These are phyloP conservation scores for Vaccinium vitisidaea DNA, from an alignment of 148 eudicot genomes.

Conservation along the genomic window DNA sequence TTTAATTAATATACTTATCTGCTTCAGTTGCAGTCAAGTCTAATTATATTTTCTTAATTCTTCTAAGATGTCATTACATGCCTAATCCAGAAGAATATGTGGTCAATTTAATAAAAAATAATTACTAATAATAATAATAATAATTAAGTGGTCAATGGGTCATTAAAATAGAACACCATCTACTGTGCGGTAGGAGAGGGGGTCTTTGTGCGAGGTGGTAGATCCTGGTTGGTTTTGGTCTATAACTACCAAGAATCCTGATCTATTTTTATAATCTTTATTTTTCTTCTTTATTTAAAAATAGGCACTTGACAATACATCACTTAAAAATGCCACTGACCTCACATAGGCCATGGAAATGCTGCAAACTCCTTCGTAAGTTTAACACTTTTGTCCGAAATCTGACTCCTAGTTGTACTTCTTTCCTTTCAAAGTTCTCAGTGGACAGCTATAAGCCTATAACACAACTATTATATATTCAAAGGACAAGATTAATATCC, in stretches of 20 bases:
- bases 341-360: too few relatives aligned
- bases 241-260: slow-evolving; percentile 4
- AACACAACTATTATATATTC: too few relatives aligned
- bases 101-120: not conserved
- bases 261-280: not conserved
- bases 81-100: slow-evolving; percentile 2
- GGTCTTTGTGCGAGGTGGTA: slow-evolving; percentile 1
- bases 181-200: not conserved
- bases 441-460: too few relatives aligned
- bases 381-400: too few relatives aligned
- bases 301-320: too few relatives aligned
- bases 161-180: not conserved
- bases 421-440: too few relatives aligned
- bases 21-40: not conserved
- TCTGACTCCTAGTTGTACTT: too few relatives aligned
- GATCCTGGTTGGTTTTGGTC: slow-evolving; percentile 12
- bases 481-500: too few relatives aligned
- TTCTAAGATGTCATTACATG: slow-evolving; percentile 1
- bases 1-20: not conserved
- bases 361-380: too few relatives aligned
- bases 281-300: not conserved
- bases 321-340: too few relatives aligned
- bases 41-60: slow-evolving; percentile 1
- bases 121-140: too few relatives aligned
- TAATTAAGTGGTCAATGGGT: not conserved